These are phyloP conservation scores for Brassica carinata DNA, from an alignment of 345 rosid species.

Conservation along the genomic window DNA sequence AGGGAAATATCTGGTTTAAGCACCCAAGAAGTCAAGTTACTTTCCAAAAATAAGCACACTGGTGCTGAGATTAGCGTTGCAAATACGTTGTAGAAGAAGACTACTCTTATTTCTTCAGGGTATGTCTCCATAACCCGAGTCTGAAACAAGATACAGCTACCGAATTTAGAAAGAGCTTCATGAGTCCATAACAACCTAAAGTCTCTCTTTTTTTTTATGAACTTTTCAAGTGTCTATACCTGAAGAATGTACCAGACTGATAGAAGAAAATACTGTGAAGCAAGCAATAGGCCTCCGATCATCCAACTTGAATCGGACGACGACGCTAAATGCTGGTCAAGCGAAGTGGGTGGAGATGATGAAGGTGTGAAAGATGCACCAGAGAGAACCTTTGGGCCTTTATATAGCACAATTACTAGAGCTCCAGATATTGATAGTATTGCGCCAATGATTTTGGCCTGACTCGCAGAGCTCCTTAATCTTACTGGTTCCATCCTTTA, in stretches of 20 bases:
- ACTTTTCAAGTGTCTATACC: neutral
- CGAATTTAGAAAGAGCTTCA: neutral
- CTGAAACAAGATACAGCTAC: neutral
- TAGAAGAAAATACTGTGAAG: constrained; percentile 1
- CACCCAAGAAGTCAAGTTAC: neutral
- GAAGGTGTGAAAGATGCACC: neutral
- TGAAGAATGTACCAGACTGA: constrained; percentile 17
- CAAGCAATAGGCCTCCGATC: neutral
- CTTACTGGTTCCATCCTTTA: constrained; percentile 7
- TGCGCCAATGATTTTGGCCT: constrained; percentile 18
- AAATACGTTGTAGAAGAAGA: constrained; percentile 7
- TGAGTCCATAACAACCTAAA: neutral
- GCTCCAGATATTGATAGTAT: constrained; percentile 17
- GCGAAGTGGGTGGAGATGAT: neutral
- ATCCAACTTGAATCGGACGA: constrained; percentile 4
- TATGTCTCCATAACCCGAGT: constrained; percentile 9
- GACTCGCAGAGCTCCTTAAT: constrained; percentile 4
- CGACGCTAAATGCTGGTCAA: neutral
- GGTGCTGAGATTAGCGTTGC: constrained; percentile 14
- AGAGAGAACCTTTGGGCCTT: constrained; percentile 4
- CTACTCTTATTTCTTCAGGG: constrained; percentile 11
- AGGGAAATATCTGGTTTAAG: constrained; percentile 1
- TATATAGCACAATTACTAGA: constrained; percentile 5
- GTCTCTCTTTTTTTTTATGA: neutral
- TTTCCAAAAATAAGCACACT: neutral